Evolutionary conservation across 202 grass and related monocot species (phyloP), one percentile per base, ranked within the genome.

Genomic region (Schoenoplectus tabernaemontani): DNA sequence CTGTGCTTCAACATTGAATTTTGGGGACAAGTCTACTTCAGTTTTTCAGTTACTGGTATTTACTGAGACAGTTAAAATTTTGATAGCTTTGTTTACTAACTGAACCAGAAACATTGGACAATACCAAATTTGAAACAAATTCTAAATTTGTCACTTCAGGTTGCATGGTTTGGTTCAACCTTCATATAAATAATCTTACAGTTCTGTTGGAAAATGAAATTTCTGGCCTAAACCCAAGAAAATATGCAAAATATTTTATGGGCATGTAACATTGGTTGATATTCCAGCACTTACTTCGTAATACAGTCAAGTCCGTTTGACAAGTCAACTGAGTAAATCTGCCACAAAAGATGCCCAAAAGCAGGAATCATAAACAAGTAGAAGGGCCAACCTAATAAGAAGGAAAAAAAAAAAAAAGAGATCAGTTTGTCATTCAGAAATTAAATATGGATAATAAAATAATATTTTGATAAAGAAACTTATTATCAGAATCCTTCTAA

Each of bases 251-350:
- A 81, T 12, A 47, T 67, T 24, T 68, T 13, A 19, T 60, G 8
- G 9, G 9, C 5, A 7, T 13, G 28, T 34, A 7, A 51, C 30
- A 67, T 38, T 16, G 67, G 10, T 13, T 43, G 9, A 36, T 48
- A 32, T 1, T 9, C 0, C 20, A 7, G 43, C 11, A 78, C 86
- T 82, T 75, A 88, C 87, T 85, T 88, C 77, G 23, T 82, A 57
- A 68, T 7, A 59, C 83, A 85, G 11, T 88, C 87, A 71, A 39
- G 32, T 46, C 69, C 38, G 17, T 65, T 82, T 32, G 87, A 85
- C 38, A 85, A 82, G 62, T 85, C 83, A 66, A 88, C 83, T 6
- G 83, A 59, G 15, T 47, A 79, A 32, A 88, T 88, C 62, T 88
- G 87, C 87, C 87, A 88, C 59, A 50, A 69, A 73, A 85, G 68